Evolutionary conservation across 169 alveolate species (phyloP), one percentile per base, ranked within the genome.

Genomic region (Hammondia hammondi): DNA sequence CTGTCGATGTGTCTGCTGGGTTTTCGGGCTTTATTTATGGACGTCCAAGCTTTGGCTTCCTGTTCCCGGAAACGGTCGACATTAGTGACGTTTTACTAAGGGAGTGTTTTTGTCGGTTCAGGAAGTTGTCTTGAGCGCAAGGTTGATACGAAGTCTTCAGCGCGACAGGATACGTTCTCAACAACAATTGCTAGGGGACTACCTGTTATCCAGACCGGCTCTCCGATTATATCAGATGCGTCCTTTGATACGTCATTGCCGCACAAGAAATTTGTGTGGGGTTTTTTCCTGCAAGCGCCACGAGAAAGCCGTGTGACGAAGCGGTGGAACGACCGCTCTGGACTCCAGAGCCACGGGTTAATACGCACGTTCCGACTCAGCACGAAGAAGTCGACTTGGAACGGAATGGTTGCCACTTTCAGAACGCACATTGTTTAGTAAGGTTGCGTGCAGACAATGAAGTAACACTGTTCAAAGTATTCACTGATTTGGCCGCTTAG

Each of bases 91-190:
- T 29, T 67, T 67, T 67, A 67, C 77, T 21, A 67, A 67, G 77
- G 77, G 77, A 67, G 77, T 67, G 77, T 67, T 67, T 67, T 67
- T 67, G 77, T 67, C 77, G 77, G 77, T 67, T 67, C 35, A 67
- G 77, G 77, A 67, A 52, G 61, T 52, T 67, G 77, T 67, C 77
- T 67, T 67, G 77, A 67, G 77, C 77, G 32, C 77, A 29, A 29
- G 32, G 77, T 67, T 67, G 77, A 6, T 67, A 67, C 77, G 32
- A 67, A 67, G 27, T 27, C 77, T 7, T 17, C 35, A 67, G 77
- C 32, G 77, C 77, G 77, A 67, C 35, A 67, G 32, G 77, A 27
- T 67, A 3, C 77, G 27, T 67, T 67, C 77, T 67, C 77, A 21
- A 67, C 77, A 27, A 67, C 77, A 17, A 29, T 67, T 67, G 77